These are phyloP conservation scores for Arabis alpina DNA, from an alignment of 345 rosid genomes.

Conservation along the genomic window DNA sequence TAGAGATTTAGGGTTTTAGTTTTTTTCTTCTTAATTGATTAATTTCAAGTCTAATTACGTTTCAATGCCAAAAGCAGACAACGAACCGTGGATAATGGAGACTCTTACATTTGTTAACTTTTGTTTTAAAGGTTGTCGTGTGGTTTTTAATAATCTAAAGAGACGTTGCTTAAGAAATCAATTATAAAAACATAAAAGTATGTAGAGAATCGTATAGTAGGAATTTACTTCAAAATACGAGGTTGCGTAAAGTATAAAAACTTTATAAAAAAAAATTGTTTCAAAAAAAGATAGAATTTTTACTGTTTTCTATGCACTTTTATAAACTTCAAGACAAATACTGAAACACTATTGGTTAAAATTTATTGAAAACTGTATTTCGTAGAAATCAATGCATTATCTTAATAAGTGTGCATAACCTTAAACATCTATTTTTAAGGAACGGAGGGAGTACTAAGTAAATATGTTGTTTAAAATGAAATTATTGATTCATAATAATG, in stretches of 20 bases:
- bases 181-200: conserved; percentile 2
- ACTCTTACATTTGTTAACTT: conserved; percentile 6
- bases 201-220: background rate
- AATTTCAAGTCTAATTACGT: background rate
- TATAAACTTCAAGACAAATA: no score
- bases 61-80: conserved; percentile 22
- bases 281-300: no score
- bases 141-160: background rate
- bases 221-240: conserved; percentile 25
- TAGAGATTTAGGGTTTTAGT: conserved; percentile 26
- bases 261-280: no score
- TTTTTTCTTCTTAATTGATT: background rate
- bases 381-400: no score
- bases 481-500: conserved; percentile 5
- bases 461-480: no score
- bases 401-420: no score
- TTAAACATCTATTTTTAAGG: no score
- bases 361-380: no score
- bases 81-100: conserved; percentile 18
- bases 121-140: background rate
- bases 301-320: no score
- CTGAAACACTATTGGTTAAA: no score
- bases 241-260: conserved; percentile 10
- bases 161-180: background rate
- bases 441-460: no score